Percentiles rank a stretch among this genome's conserved stretches.
Conservation (phyloP, 2,329 filamentous ascomycete genomes). For the Paecilomyces formosus region DNA sequence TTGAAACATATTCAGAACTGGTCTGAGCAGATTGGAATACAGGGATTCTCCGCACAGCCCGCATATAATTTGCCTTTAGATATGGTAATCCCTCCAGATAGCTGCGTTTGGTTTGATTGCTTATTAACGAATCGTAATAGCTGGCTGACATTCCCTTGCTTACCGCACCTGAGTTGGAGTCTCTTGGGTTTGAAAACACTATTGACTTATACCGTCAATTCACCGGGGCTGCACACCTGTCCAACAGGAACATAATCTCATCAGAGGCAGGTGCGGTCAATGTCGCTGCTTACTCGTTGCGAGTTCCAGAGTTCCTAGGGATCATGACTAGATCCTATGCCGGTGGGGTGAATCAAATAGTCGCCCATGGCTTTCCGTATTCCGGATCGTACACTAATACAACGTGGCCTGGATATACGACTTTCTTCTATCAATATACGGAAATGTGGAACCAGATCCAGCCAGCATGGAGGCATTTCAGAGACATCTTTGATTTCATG, state of each 20-base stretch:
- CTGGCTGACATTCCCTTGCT: background rate
- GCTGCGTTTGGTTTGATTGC: background rate
- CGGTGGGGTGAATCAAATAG: background rate
- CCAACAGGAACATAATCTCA: background rate
- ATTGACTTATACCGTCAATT: background rate
- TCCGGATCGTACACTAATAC: constrained; percentile 32
- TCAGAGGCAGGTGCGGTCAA: background rate
- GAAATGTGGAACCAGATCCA: constrained; percentile 34
- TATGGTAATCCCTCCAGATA: background rate
- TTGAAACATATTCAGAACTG: background rate
- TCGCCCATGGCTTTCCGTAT: background rate
- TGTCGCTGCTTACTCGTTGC: background rate
- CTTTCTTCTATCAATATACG: constrained; percentile 36
- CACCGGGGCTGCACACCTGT: background rate
- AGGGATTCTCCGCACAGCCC: background rate
- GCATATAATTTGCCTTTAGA: background rate
- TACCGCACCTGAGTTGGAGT: background rate
- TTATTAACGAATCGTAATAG: background rate
- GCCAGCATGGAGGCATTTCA: constrained; percentile 36
- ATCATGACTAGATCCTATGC: background rate
- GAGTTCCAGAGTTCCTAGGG: background rate
- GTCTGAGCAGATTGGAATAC: background rate
- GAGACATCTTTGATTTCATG: constrained; percentile 30
- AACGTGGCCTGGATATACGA: constrained; percentile 43
- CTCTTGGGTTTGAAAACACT: background rate